Evolutionary conservation across 2,329 filamentous ascomycete genomes (phyloP), one percentile per base, ranked within the genome.

Genomic region (Aspergillus felis): DNA sequence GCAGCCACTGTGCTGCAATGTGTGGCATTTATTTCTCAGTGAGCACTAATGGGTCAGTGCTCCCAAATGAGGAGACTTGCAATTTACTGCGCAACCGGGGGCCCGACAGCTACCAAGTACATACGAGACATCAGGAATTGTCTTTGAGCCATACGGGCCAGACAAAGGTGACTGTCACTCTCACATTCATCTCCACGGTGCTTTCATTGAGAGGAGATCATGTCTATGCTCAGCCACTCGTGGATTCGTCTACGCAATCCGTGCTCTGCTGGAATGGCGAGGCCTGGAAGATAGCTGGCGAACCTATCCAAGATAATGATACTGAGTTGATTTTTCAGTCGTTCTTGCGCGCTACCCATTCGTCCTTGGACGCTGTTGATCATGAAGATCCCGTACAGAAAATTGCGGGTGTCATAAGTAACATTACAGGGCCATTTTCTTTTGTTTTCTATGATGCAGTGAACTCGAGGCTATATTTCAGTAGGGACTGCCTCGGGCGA

Each of bases 251-350:
- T 0, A 82, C 81, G 0, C 80, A 81, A 3, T 91, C 88, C 1
- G 79, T 90, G 0, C 80, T 99, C 2, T 97, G 93, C 81, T 99
- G 94, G 94, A 99, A 99, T 69, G 94, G 94, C 47, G 94, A 99
- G 72, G 93, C 92, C 1, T 99, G 94, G 94, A 87, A 83, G 57
- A 81, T 96, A 51, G 76, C 74, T 8, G 81, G 81, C 35, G 66
- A 81, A 9, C 66, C 72, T 1, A 79, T 96, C 5, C 59, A 67
- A 38, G 89, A 86, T 57, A 97, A 96, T 69, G 94, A 99, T 74
- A 90, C 90, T 3, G 82, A 88, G 66, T 76, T 78, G 6, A 79
- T 97, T 20, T 87, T 93, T 67, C 68, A 79, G 35, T 68, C 83
- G 41, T 79, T 96, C 50, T 67, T 81, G 22, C 66, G 76, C 57